phyloP scores from a whole-genome alignment of 2,329 filamentous ascomycete species.

The Tolypocladium tundrense region DNA sequence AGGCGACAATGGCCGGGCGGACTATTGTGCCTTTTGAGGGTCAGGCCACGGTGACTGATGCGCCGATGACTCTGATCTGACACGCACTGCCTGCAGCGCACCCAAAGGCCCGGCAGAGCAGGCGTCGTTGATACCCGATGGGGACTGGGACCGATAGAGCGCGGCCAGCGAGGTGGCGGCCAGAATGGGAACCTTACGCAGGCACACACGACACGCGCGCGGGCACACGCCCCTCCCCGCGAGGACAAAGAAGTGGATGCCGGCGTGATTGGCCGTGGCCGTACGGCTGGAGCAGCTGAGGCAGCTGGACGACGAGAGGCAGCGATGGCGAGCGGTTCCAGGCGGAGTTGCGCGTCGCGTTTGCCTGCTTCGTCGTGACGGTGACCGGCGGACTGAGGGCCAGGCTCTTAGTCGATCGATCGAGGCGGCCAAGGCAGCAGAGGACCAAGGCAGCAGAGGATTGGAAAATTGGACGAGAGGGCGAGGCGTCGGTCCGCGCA shows the following conservation, averaged over 20 bases:
- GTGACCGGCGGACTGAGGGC: neutral
- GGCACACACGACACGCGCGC: constrained; percentile 3
- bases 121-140: constrained; percentile 10
- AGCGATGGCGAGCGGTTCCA: neutral
- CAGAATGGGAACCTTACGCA: constrained; percentile 5
- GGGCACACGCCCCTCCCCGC: constrained; percentile 5
- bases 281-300: neutral
- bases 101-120: neutral
- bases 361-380: neutral
- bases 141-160: neutral
- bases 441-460: neutral
- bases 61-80: constrained; percentile 1
- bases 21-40: neutral
- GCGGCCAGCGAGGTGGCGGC: constrained; percentile 6
- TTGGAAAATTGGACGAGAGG: neutral
- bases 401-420: neutral
- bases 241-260: constrained; percentile 1
- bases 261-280: neutral
- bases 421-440: neutral
- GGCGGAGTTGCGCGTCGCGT: neutral
- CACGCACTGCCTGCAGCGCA: neutral
- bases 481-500: neutral
- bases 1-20: neutral
- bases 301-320: neutral
- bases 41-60: neutral